A percentile compares a stretch with the other conserved stretches of the same genome.
These are phyloP conservation scores for Ceratobasidium sp. DNA, from an alignment of 1,284 basidiomycete genomes.

Conservation along the genomic window DNA sequence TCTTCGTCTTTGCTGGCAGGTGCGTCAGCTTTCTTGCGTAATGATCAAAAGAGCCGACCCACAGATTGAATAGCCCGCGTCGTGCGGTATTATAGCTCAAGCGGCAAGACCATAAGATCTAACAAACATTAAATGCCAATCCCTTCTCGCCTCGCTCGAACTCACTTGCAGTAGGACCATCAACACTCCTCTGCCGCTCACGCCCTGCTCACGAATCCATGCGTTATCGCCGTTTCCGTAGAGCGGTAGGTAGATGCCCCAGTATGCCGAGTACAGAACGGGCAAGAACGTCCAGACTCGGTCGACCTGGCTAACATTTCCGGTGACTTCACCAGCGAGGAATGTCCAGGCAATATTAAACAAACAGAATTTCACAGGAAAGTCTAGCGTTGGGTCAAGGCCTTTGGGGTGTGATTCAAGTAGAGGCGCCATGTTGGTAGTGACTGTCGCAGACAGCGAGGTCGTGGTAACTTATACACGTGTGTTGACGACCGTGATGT, in stretches of 20 bases:
- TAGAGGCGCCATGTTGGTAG: constrained; percentile 3
- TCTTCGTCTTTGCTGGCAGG: constrained; percentile 78
- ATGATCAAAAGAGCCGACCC: constrained; percentile 44
- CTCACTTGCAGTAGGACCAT: constrained; percentile 71
- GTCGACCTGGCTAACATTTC: constrained; percentile 87
- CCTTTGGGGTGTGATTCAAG: not conserved
- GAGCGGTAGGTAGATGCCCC: constrained; percentile 14
- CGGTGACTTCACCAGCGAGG: constrained; percentile 57
- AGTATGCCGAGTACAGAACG: constrained; percentile 77
- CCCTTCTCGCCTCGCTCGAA: not conserved
- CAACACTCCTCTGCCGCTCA: constrained; percentile 70
- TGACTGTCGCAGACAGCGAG: not conserved
- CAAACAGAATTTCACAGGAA: constrained; percentile 65
- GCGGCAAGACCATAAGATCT: constrained; percentile 51
- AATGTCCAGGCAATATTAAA: constrained; percentile 52
- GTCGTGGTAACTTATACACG: too few species aligned
- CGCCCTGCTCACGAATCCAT: constrained; percentile 48
- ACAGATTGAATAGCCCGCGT: constrained; percentile 81
- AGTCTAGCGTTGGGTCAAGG: constrained; percentile 15
- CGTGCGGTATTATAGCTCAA: constrained; percentile 85
- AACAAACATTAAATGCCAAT: not conserved
- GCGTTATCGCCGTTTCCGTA: constrained; percentile 24
- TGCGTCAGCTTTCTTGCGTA: not conserved
- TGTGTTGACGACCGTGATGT: too few species aligned
- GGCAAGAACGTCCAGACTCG: constrained; percentile 79